These are phyloP conservation scores for Diacronema lutheri DNA, from an alignment of 78 protist genomes.

Conservation along the genomic window DNA sequence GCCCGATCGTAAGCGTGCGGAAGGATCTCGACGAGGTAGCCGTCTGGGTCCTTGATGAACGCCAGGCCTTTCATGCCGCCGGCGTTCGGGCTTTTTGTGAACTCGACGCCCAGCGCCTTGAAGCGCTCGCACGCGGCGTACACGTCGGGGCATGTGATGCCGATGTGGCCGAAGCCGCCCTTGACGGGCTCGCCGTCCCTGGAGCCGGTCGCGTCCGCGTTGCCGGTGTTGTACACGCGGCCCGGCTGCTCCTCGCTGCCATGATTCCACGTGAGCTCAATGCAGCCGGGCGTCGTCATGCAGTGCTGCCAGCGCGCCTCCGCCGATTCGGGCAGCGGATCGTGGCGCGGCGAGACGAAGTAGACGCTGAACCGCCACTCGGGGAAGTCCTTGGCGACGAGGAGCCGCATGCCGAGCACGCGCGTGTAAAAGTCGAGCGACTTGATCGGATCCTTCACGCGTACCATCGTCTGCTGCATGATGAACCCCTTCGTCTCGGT, in stretches of 20 bases:
- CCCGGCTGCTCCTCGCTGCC: neutral
- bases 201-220: conserved; percentile 5
- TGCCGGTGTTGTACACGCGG: conserved; percentile 18
- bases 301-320: no score
- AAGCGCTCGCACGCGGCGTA: conserved; percentile 13
- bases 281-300: conserved; percentile 30
- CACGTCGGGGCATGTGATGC: conserved; percentile 8
- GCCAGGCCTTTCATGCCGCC: conserved; percentile 36
- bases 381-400: neutral
- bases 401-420: neutral
- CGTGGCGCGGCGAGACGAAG: conserved; percentile 3
- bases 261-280: conserved; percentile 23
- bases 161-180: conserved; percentile 32
- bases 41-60: conserved; percentile 27
- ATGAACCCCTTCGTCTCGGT: neutral
- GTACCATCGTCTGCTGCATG: conserved; percentile 21
- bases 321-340: neutral
- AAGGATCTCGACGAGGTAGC: conserved; percentile 13
- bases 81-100: conserved; percentile 8
- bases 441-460: neutral
- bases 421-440: conserved; percentile 2
- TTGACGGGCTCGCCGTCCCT: conserved; percentile 3
- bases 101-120: neutral
- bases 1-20: neutral
- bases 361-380: conserved; percentile 2